Percentiles rank a stretch among this genome's conserved stretches.
phyloP scores from a whole-genome alignment of 1,139 yeast genomes.

The Candida sanyaensis region DNA sequence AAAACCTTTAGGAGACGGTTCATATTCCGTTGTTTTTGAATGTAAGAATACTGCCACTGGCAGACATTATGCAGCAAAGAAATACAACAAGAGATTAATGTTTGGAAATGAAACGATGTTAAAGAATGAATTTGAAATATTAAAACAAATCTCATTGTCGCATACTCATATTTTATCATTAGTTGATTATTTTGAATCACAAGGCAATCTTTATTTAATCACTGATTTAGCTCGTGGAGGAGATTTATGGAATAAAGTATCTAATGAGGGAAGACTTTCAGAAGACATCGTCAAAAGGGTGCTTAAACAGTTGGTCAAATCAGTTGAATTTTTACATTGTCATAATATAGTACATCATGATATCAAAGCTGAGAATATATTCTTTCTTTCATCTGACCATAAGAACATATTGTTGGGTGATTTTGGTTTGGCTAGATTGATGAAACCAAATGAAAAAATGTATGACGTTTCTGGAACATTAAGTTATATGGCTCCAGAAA shows the following conservation, averaged over 20 bases:
- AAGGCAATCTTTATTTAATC: constrained; percentile 56
- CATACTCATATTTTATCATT: constrained; percentile 58
- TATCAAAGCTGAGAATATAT: constrained; percentile 42
- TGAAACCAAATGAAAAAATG: constrained; percentile 26
- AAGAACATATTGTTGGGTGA: constrained; percentile 63
- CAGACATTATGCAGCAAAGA: constrained; percentile 41
- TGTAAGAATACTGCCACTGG: constrained; percentile 36
- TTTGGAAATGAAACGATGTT: constrained; percentile 40
- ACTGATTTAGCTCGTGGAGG: constrained; percentile 73
- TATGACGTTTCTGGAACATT: constrained; percentile 59
- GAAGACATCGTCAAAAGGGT: constrained; percentile 53
- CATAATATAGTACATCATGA: constrained; percentile 44
- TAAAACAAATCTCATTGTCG: constrained; percentile 46
- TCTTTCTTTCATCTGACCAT: constrained; percentile 24
- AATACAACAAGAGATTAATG: constrained; percentile 33
- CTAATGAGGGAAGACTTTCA: constrained; percentile 36
- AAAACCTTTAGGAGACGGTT: constrained; percentile 37
- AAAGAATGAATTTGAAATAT: constrained; percentile 57
- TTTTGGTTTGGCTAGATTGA: constrained; percentile 59
- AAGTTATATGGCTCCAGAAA: constrained; percentile 77
- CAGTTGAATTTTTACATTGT: constrained; percentile 32
- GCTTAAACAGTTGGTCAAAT: constrained; percentile 27
- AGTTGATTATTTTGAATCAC: constrained; percentile 71
- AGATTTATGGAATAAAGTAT: constrained; percentile 66
- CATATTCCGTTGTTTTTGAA: constrained; percentile 41